A percentile compares a stretch with the other conserved stretches of the same genome.
phyloP scores from a whole-genome alignment of 768 basidiomycete genomes.

The Pisolithus tinctorius region DNA sequence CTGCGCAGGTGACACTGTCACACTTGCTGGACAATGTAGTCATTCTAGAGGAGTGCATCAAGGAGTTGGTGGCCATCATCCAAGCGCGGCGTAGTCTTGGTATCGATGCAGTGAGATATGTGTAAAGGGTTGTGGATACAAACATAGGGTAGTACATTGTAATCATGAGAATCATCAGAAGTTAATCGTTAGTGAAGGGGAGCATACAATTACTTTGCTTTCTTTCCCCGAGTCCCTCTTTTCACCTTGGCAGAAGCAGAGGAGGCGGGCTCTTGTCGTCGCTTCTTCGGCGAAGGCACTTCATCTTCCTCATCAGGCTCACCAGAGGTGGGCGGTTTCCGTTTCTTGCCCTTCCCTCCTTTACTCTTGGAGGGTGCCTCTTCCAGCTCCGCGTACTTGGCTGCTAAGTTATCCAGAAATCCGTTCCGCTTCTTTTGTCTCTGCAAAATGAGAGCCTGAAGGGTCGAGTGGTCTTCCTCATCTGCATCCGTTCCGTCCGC shows the following conservation, averaged over 20 bases:
- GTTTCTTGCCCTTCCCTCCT: constrained; percentile 47
- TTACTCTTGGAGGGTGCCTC: constrained; percentile 28
- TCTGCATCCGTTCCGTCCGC: constrained; percentile 29
- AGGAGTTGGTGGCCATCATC: constrained; percentile 83
- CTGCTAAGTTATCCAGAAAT: constrained; percentile 70
- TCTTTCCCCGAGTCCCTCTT: constrained; percentile 28
- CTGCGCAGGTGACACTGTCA: constrained; percentile 62
- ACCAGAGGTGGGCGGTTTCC: constrained; percentile 32
- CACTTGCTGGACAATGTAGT: constrained; percentile 90
- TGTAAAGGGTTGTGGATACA: constrained; percentile 32
- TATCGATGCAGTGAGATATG: constrained; percentile 73
- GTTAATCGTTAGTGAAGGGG: background rate
- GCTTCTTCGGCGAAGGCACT: constrained; percentile 38
- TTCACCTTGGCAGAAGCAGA: constrained; percentile 32
- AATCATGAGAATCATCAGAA: background rate
- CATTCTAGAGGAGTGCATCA: constrained; percentile 90
- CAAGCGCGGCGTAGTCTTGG: constrained; percentile 79
- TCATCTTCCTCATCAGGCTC: constrained; percentile 32
- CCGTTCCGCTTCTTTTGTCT: constrained; percentile 61
- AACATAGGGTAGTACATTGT: background rate
- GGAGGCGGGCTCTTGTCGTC: constrained; percentile 32
- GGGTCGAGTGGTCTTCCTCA: constrained; percentile 58
- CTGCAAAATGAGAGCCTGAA: constrained; percentile 80
- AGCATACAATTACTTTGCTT: constrained; percentile 24
- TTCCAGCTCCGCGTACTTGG: constrained; percentile 59